phyloP scores from a whole-genome alignment of 2,329 filamentous ascomycete species.

The Trichoderma cornu-damae region DNA sequence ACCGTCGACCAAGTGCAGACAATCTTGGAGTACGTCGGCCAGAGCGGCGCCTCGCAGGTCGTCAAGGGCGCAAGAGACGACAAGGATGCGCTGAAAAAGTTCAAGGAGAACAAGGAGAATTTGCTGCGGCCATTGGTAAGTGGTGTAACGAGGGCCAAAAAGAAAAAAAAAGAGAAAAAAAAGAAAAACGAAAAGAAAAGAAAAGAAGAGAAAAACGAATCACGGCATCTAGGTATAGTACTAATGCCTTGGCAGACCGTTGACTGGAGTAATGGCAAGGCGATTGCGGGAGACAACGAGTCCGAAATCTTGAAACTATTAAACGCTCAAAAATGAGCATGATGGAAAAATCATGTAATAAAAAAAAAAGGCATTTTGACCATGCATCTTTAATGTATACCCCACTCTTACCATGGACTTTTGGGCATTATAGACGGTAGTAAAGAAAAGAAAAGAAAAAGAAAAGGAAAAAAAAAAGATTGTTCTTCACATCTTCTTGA shows the following conservation, averaged over 20 bases:
- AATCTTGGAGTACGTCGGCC: conserved; percentile 77
- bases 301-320: conserved; percentile 85
- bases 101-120: conserved; percentile 61
- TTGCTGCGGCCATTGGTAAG: conserved; percentile 76
- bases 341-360: conserved; percentile 12
- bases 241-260: conserved; percentile 49
- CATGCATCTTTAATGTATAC: conserved; percentile 17
- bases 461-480: neutral
- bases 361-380: conserved; percentile 17
- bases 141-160: conserved; percentile 26
- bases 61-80: conserved; percentile 69
- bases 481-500: neutral
- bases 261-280: conserved; percentile 90
- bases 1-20: conserved; percentile 78
- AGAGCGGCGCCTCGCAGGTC: conserved; percentile 53
- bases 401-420: conserved; percentile 11
- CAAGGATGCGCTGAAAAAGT: conserved; percentile 72
- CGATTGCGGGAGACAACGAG: conserved; percentile 70
- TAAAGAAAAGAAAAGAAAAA: neutral
- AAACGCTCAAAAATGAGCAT: conserved; percentile 44
- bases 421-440: conserved; percentile 16
- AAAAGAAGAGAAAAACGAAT: too few relatives aligned
- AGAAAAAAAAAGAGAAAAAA: too few relatives aligned
- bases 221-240: neutral
- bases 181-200: too few relatives aligned